Evolutionary conservation across 805 yeast species (phyloP), one percentile per base, ranked within the genome.

Genomic region (Peterozyma xylosa): DNA sequence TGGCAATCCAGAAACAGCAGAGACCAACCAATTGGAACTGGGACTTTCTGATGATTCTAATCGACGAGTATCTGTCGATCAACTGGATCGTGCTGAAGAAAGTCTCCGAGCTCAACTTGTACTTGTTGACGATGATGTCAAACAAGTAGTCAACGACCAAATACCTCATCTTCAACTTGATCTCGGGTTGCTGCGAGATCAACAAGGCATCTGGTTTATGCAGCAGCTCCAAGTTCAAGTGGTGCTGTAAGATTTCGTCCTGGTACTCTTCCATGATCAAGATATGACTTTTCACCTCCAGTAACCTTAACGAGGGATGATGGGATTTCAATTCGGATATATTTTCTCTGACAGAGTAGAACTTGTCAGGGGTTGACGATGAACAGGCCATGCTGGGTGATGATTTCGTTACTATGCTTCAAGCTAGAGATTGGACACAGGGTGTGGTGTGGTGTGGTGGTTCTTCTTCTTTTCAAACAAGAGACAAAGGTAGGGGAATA

Each of bases 1-100:
- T 63, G 13, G 74, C 64, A 17, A 68, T 68, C 76, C 75, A 70
- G 5, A 70, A 52, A 51, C 75, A 70, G 38, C 73, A 66, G 47
- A 69, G 60, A 30, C 71, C 71, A 16, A 67, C 56, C 45, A 69
- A 53, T 44, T 66, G 63, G 43, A 60, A 66, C 46, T 67, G 66
- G 15, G 51, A 52, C 30, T 59, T 58, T 41, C 62, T 57, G 30
- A 70, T 59, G 21, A 58, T 54, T 3, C 57, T 50, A 34, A 54
- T 51, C 37, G 67, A 59, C 29, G 68, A 59, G 52, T 67, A 71
- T 29, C 63, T 56, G 51, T 71, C 76, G 39, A 69, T 55, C 9
- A 67, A 42, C 30, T 60, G 57, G 27, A 67, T 64, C 1, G 71
- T 64, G 2, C 60, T 50, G 45, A 64, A 62, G 45, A 68, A 67